A percentile compares a stretch with the other conserved stretches of the same genome.
These are phyloP conservation scores for Mycena filopes DNA, from an alignment of 768 basidiomycete species.

Conservation along the genomic window DNA sequence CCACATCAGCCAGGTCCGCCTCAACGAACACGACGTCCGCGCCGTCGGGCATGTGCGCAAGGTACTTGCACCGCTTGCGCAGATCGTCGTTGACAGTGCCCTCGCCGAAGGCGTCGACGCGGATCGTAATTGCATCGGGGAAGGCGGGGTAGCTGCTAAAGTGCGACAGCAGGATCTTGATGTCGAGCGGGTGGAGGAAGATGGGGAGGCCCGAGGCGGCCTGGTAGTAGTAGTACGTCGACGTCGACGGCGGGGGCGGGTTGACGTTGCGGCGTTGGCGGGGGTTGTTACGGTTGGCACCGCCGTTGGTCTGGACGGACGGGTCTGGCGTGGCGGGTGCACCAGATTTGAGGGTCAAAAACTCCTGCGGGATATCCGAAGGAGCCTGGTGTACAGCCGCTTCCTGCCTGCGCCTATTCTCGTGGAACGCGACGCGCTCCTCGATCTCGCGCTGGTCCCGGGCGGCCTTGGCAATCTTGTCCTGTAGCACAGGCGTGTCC, in stretches of 20 bases:
- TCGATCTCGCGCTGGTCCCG: constrained; percentile 66
- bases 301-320: constrained; percentile 16
- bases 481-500: constrained; percentile 72
- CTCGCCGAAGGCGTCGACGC: constrained; percentile 81
- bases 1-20: constrained; percentile 81
- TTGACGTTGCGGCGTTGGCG: constrained; percentile 83
- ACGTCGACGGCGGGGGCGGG: constrained; percentile 86
- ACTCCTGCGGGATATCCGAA: constrained; percentile 66
- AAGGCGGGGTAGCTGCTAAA: constrained; percentile 85
- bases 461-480: constrained; percentile 71
- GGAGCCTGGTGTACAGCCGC: constrained; percentile 25
- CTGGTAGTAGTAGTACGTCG: constrained; percentile 97
- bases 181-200: constrained; percentile 96
- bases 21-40: constrained; percentile 96
- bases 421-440: constrained; percentile 49
- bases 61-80: constrained; percentile 94
- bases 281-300: constrained; percentile 53
- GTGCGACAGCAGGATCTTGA: constrained; percentile 89
- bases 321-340: constrained; percentile 27
- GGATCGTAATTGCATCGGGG: constrained; percentile 82
- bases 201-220: constrained; percentile 90
- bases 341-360: constrained; percentile 57
- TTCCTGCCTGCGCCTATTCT: constrained; percentile 43
- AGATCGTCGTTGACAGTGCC: constrained; percentile 92
- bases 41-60: constrained; percentile 90